Evolutionary conservation across 2,329 filamentous ascomycete species (phyloP), one percentile per base, ranked within the genome.

Genomic region (Neonectria neomacrospora): DNA sequence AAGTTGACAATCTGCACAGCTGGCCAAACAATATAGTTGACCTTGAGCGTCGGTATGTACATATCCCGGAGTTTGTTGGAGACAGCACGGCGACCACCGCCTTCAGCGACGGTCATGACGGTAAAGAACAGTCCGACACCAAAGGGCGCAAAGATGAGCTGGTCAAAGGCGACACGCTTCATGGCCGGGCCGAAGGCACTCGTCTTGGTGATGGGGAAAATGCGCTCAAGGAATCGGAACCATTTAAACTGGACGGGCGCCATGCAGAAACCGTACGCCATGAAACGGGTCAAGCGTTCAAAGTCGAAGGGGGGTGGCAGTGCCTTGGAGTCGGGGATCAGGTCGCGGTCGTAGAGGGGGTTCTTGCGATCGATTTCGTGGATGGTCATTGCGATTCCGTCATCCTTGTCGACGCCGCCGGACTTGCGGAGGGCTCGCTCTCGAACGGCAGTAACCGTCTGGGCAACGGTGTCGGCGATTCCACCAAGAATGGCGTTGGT

Each of bases 1-100:
- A 99, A 99, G 83, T 99, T 99, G 81, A 99, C 87, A 67, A 98
- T 90, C 81, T 99, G 96, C 47, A 99, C 96, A 6, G 92, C 88
- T 23, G 96, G 96, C 96, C 96, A 99, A 23, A 99, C 87, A 72
- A 97, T 83, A 74, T 91, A 99, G 80, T 99, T 99, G 71, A 95
- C 94, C 83, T 97, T 97, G 70, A 99, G 83, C 9, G 96, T 95
- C 14, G 95, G 94, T 61, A 97, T 79, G 77, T 97, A 99, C 80
- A 98, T 94, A 76, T 97, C 95, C 74, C 91, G 87, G 72, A 99
- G 90, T 83, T 99, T 99, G 76, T 90, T 86, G 65, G 85, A 81
- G 53, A 99, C 85, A 8, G 92, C 94, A 64, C 91, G 86, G 73
- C 87, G 88, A 32, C 94, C 93, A 61, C 96, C 96, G 26, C 96